Conservation (phyloP, 768 basidiomycete genomes). For the Mycena kentingensis region DNA sequence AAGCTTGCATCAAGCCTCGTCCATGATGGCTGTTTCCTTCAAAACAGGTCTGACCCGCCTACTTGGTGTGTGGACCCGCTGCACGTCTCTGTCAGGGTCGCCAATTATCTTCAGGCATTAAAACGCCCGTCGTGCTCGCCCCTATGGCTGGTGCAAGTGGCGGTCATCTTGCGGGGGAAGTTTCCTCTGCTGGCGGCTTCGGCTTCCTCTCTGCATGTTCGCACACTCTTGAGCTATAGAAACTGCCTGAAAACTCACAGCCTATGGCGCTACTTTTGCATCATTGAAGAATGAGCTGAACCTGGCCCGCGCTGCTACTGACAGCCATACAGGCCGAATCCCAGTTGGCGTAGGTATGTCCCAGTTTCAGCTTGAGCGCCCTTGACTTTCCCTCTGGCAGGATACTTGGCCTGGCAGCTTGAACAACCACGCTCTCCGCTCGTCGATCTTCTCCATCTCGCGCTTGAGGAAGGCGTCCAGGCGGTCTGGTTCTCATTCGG, state of each 20-base stretch:
- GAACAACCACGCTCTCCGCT: conserved; percentile 48
- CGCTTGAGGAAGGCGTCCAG: conserved; percentile 56
- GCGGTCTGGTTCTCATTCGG: conserved; percentile 82
- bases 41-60: too few species aligned
- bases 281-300: conserved; percentile 52
- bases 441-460: conserved; percentile 45
- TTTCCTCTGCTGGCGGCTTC: conserved; percentile 70
- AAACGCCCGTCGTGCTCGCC: conserved; percentile 60
- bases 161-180: conserved; percentile 60
- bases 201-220: conserved; percentile 72
- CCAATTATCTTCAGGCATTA: conserved; percentile 41
- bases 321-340: conserved; percentile 29
- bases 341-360: conserved; percentile 36
- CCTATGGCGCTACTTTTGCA: conserved; percentile 44
- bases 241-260: too few species aligned
- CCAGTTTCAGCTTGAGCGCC: conserved; percentile 76
- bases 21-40: too few species aligned
- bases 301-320: conserved; percentile 48
- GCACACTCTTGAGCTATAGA: too few species aligned
- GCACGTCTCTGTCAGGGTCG: background rate
- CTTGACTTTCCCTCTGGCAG: too few species aligned
- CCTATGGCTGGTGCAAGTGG: conserved; percentile 76
- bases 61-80: too few species aligned
- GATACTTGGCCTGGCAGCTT: conserved; percentile 72
- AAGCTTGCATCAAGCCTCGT: too few species aligned